Base-by-base conservation (phyloP, 768 basidiomycete species). In the Multifurca ochricompacta region DNA sequence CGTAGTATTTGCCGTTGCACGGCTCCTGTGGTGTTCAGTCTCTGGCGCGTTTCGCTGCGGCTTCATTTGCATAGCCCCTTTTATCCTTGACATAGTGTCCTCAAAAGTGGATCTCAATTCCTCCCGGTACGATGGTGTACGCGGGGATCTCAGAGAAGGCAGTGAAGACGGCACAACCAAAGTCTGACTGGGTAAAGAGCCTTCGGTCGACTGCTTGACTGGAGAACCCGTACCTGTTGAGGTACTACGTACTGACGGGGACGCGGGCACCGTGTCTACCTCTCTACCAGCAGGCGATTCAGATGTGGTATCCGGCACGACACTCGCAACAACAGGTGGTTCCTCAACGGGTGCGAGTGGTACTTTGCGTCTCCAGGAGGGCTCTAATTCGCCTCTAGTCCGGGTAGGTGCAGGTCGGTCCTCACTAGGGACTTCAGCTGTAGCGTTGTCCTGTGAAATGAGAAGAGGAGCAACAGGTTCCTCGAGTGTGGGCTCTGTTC, bases 51-150 rank as follows among this genome's bases (percentile, higher is more conserved):
- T 53, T 82, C 50, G 32, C 14, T 47, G 51, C 16, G 66, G 84
- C 81, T 86, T 85, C 28, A 75, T 77, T 64, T 80, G 77, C 52
- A 92, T 63, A 13, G 83, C 90, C 30, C 87, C 89, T 63, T 84
- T 91, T 63, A 92, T 91, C 37, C 90, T 80, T 6, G 86, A 87
- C 79, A 92, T 89, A 25, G 81, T 79, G 64, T 92, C 87, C 63
- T 88, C 81, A 58, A 91, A 69, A 16, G 87, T 78, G 2, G 87
- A 83, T 80, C 90, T 87, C 28, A 77, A 69, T 18, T 72, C 74
- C 45, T 80, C 77, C 40, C 74, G 70, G 59, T 70, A 78, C 4
- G 69, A 64, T 7, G 65, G 51, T 27, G 66, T 62, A 8, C 61
- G 40, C 8, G 66, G 64, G 13, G 67, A 66, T 21, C 63, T 62